phyloP scores from a whole-genome alignment of 176 grass and related monocot species.

The Sorghum bicolor region Sorghum_bicolor_NCBIv3 NC_012873.2:4500501-4501000 shows the following conservation, averaged over 20 bases:
- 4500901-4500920: too few relatives aligned
- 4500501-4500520: slow-evolving; percentile 58
- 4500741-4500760: background rate
- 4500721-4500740: background rate
- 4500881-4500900: too few relatives aligned
- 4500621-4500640: slow-evolving; percentile 59
- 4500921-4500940: too few relatives aligned
- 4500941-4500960: too few relatives aligned
- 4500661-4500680: slow-evolving; percentile 46
- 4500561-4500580: background rate
- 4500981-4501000: too few relatives aligned
- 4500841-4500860: too few relatives aligned
- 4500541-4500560: background rate
- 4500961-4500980: too few relatives aligned
- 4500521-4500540: slow-evolving; percentile 8
- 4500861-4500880: too few relatives aligned
- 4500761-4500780: background rate
- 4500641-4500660: slow-evolving; percentile 59
- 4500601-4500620: slow-evolving; percentile 34
- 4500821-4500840: too few relatives aligned
- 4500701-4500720: background rate
- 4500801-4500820: too few relatives aligned
- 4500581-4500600: background rate
- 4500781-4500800: background rate
- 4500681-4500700: background rate